Evolutionary conservation across 2,329 filamentous ascomycete genomes (phyloP), one percentile per base, ranked within the genome.

Genomic region (Neonectria neomacrospora): DNA sequence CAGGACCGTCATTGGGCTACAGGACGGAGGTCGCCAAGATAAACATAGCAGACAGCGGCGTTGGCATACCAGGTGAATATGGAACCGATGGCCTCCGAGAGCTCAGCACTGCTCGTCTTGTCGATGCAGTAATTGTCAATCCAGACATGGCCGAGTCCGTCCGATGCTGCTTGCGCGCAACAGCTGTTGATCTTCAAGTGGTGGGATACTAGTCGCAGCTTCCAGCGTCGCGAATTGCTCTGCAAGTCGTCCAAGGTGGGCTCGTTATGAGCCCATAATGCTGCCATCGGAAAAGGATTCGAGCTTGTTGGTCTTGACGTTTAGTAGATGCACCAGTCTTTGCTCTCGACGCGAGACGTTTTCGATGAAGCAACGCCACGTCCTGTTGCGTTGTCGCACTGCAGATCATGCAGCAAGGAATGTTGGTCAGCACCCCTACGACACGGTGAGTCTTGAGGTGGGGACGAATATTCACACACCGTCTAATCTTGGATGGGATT

Each of bases 61-160:
- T 28, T n/a, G 14, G 14, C 12, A 37, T 54, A 54, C 51, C 51
- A 54, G 9, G 9, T n/a, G 39, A 54, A 54, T 37, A 54, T 54
- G 51, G 32, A 41, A n/a, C 42, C 42, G 23, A 54, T 54, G 14
- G 51, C 51, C 37, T 54, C 34, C 9, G 51, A 54, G 2, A 54
- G 37, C 51, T 54, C 51, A 3, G 51, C 39, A 10, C 34, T 54
- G n/a, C 39, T 54, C 20, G 23, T 41, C 16, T 54, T 54, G 51
- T 54, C 51, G 34, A 54, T 54, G n/a, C 51, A 54, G 26, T 22
- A 54, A 20, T 23, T 54, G n/a, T 28, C 37, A 16, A 42, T 32
- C 45, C 45, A 48, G 16, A 54, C 16, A 5, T 42, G 18, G 9
- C 16, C 16, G 4, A 12, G 20, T 10, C 34, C 51, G 8, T 23